Evolutionary conservation across 2,329 filamentous ascomycete genomes (phyloP).

Genomic region (Ophiostoma pallidulum): DNA sequence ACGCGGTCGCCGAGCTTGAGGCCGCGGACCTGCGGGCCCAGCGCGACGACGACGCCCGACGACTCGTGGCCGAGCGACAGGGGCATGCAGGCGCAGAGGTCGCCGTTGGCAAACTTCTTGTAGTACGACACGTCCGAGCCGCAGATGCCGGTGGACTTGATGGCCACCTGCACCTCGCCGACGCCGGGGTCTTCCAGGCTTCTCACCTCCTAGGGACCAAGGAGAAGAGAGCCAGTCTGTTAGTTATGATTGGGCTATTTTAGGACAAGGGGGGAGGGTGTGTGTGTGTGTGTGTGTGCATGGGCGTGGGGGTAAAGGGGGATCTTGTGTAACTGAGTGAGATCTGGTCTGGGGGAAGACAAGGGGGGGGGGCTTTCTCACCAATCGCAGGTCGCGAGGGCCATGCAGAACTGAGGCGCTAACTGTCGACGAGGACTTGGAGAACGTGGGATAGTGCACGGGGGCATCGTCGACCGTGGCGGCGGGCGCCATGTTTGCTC

Average conservation of each 20-base stretch:
- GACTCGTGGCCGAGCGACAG: conserved; percentile 57
- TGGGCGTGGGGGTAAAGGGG: too few species aligned
- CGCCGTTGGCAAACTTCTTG: conserved; percentile 62
- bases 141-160: conserved; percentile 59
- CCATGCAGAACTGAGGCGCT: conserved; percentile 49
- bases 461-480: conserved; percentile 35
- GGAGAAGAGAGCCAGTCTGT: too few species aligned
- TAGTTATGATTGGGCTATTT: too few species aligned
- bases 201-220: conserved; percentile 44
- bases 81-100: conserved; percentile 56
- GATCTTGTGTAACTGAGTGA: conserved; percentile 25
- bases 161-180: conserved; percentile 54
- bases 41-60: conserved; percentile 46
- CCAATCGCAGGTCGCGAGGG: conserved; percentile 46
- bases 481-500: conserved; percentile 45
- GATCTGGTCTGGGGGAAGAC: conserved; percentile 18
- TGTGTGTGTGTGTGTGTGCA: too few species aligned
- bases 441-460: conserved; percentile 34
- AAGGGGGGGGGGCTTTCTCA: conserved; percentile 25
- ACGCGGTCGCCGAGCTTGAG: conserved; percentile 49
- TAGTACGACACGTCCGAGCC: conserved; percentile 64
- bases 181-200: conserved; percentile 36
- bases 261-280: too few species aligned
- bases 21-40: conserved; percentile 43
- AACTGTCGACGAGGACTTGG: conserved; percentile 36